Conservation (phyloP, 23 red algal genomes). For the Gracilaria caudata region DNA sequence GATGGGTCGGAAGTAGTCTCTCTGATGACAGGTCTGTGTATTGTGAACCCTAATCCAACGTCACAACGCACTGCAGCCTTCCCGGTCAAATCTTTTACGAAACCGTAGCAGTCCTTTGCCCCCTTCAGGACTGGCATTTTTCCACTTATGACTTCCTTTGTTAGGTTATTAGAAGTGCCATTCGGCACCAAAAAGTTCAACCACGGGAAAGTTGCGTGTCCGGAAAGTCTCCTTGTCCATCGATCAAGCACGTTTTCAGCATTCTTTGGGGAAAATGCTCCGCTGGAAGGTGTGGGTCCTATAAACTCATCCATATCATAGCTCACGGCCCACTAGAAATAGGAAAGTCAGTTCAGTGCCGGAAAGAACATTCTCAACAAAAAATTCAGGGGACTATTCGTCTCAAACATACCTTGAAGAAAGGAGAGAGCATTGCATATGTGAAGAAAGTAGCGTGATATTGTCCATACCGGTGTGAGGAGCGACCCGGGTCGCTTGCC, state of each 20-base stretch:
- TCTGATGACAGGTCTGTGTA: slow-evolving; percentile 57
- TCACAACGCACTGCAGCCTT: slow-evolving; percentile 67
- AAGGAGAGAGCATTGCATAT: slow-evolving; percentile 59
- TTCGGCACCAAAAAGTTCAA: slow-evolving; percentile 45
- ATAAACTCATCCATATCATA: slow-evolving; percentile 73
- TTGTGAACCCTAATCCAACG: slow-evolving; percentile 60
- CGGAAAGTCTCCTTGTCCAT: neutral
- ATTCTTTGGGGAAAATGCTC: neutral
- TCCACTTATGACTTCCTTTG: slow-evolving; percentile 6
- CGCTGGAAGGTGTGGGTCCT: neutral
- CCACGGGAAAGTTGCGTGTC: slow-evolving; percentile 25
- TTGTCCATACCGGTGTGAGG: slow-evolving; percentile 41
- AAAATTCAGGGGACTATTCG: neutral
- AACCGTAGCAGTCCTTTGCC: slow-evolving; percentile 13
- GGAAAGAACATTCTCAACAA: neutral
- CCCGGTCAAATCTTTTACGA: neutral
- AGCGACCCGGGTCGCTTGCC: slow-evolving; percentile 15
- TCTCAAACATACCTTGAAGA: slow-evolving; percentile 42
- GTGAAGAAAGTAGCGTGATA: slow-evolving; percentile 60
- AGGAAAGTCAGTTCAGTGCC: neutral
- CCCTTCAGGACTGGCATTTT: slow-evolving; percentile 5
- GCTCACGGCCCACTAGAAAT: slow-evolving; percentile 48
- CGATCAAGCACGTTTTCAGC: slow-evolving; percentile 8
- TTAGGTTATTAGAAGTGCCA: slow-evolving; percentile 18
- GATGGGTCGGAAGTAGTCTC: neutral